phyloP scores from a whole-genome alignment of 306 rosid genomes.

The Erythrophleum fordii region DNA sequence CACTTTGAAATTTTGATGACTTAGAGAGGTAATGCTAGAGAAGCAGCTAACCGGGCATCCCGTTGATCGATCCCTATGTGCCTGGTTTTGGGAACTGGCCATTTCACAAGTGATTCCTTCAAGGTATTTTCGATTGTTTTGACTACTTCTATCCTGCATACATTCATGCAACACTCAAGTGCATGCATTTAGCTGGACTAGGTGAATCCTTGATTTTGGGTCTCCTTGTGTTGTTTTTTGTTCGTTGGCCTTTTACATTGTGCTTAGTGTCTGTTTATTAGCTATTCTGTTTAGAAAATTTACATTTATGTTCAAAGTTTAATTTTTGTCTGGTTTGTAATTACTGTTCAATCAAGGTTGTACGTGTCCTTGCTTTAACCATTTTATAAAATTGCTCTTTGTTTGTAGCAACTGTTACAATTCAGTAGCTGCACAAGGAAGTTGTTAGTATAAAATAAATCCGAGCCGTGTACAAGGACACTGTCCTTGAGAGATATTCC shows the following conservation, averaged over 20 bases:
- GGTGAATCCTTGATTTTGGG: background rate
- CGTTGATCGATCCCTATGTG: slow-evolving; percentile 89
- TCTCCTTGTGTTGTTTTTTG: background rate
- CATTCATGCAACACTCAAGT: background rate
- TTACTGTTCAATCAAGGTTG: background rate
- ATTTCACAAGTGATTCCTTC: slow-evolving; percentile 78
- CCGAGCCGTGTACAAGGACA: no score
- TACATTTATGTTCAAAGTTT: background rate
- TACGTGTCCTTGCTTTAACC: background rate
- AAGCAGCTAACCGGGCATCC: slow-evolving; percentile 96
- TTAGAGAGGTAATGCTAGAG: slow-evolving; percentile 90
- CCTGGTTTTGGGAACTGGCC: slow-evolving; percentile 89
- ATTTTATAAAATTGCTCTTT: slow-evolving; percentile 8
- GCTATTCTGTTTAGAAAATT: background rate
- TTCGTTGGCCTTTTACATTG: background rate
- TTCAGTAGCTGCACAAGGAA: no score
- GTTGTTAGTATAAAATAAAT: no score
- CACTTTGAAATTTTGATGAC: slow-evolving; percentile 37
- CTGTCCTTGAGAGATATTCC: no score
- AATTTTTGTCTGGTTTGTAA: background rate
- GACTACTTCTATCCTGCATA: no score
- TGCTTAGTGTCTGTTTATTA: background rate
- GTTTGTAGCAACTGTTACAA: slow-evolving; percentile 69
- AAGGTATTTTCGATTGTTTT: slow-evolving; percentile 51
- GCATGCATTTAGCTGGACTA: background rate